Evolutionary conservation across 164 flowering plant species (phyloP).

Genomic region (Magnolia sinica): DNA sequence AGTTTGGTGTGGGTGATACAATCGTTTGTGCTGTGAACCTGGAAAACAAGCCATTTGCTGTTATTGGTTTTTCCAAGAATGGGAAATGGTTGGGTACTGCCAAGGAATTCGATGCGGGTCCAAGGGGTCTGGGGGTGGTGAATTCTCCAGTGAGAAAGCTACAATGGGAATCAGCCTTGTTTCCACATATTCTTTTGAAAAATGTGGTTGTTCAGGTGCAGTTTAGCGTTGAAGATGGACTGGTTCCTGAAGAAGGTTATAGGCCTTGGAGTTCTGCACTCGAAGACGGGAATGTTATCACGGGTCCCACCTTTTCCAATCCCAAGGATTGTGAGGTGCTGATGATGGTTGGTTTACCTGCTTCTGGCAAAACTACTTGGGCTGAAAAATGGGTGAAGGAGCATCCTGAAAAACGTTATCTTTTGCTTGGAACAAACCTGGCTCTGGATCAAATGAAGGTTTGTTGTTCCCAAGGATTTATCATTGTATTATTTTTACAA

Average conservation of each 20-base stretch:
- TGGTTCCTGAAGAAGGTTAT: conserved; percentile 53
- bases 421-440: conserved; percentile 62
- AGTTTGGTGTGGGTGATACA: conserved; percentile 57
- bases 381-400: conserved; percentile 64
- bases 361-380: conserved; percentile 68
- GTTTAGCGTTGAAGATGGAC: conserved; percentile 53
- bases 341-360: conserved; percentile 76
- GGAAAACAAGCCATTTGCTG: conserved; percentile 42
- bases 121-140: conserved; percentile 39
- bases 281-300: conserved; percentile 43
- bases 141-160: conserved; percentile 23
- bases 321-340: conserved; percentile 46
- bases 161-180: conserved; percentile 47
- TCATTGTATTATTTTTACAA: background rate
- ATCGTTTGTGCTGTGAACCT: conserved; percentile 56
- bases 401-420: conserved; percentile 58
- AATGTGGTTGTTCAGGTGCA: conserved; percentile 62
- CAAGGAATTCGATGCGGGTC: conserved; percentile 43
- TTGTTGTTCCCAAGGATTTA: background rate
- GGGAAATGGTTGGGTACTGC: conserved; percentile 60
- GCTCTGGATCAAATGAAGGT: conserved; percentile 73
- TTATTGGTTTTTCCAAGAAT: conserved; percentile 53
- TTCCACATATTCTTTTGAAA: conserved; percentile 62
- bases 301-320: conserved; percentile 38
- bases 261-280: conserved; percentile 56